Evolutionary conservation across 257 asterid species (phyloP).

Genomic region (Fraxinus quadrangulata): DNA sequence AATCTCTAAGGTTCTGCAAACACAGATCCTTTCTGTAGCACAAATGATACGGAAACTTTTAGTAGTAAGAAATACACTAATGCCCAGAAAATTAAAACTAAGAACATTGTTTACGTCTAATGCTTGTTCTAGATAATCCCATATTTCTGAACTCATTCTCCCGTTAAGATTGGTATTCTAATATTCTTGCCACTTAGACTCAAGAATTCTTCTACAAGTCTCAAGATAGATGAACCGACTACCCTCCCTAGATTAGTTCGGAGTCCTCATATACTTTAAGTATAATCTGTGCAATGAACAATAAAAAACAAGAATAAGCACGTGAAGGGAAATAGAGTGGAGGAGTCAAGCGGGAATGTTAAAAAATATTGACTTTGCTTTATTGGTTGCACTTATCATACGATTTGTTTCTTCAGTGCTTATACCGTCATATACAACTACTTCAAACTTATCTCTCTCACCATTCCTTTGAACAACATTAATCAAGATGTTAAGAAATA

Average conservation of each 20-base stretch:
- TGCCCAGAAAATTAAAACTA: constrained; percentile 6
- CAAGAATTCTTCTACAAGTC: constrained; percentile 78
- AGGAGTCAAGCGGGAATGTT: not conserved
- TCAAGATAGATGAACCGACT: constrained; percentile 79
- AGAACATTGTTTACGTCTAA: constrained; percentile 56
- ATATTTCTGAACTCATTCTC: constrained; percentile 68
- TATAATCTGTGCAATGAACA: constrained; percentile 58
- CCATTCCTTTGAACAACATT: constrained; percentile 32
- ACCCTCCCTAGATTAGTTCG: constrained; percentile 94
- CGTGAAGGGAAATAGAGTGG: not conserved
- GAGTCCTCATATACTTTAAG: constrained; percentile 68
- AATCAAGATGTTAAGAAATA: too few relatives aligned
- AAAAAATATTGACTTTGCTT: constrained; percentile 57
- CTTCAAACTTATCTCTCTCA: constrained; percentile 53
- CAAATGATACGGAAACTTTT: constrained; percentile 9
- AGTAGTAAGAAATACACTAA: constrained; percentile 6
- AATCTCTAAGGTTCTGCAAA: constrained; percentile 58
- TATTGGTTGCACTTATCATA: constrained; percentile 78
- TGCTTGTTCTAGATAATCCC: constrained; percentile 66
- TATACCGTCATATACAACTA: constrained; percentile 76
- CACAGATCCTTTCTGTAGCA: constrained; percentile 66
- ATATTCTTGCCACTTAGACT: constrained; percentile 51
- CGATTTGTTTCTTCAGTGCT: constrained; percentile 87
- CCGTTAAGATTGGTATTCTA: constrained; percentile 54
- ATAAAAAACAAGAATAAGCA: constrained; percentile 10